A percentile compares a stretch with the other conserved stretches of the same genome.
Evolutionary conservation across 192 early-diverging fungal species (phyloP).

Genomic region (Coemansia sp.): DNA sequence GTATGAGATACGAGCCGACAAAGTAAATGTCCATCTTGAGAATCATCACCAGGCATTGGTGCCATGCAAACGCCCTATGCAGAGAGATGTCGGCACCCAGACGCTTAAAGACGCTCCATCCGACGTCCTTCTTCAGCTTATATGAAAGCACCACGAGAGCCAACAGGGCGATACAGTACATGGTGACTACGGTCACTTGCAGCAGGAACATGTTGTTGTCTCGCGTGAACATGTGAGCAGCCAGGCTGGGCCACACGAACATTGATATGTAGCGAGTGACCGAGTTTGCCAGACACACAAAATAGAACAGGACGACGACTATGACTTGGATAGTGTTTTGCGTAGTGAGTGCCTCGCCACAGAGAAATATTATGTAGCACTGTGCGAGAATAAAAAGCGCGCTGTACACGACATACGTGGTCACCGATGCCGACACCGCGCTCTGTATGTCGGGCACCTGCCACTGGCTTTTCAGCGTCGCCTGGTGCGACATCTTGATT

Average conservation of each 20-base stretch:
- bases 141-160: conserved; percentile 35
- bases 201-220: conserved; percentile 40
- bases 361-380: conserved; percentile 42
- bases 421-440: conserved; percentile 36
- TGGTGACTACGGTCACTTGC: conserved; percentile 34
- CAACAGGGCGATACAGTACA: conserved; percentile 26
- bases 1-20: conserved; percentile 46
- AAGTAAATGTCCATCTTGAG: conserved; percentile 52
- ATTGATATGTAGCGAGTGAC: conserved; percentile 31
- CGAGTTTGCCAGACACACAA: conserved; percentile 30
- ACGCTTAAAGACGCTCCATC: conserved; percentile 53
- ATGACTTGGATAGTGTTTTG: conserved; percentile 50
- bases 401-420: conserved; percentile 47
- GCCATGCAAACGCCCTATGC: conserved; percentile 48
- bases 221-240: conserved; percentile 35
- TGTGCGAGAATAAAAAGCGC: conserved; percentile 49
- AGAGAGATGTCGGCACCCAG: conserved; percentile 50
- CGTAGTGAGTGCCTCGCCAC: conserved; percentile 36
- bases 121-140: conserved; percentile 53
- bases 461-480: conserved; percentile 24
- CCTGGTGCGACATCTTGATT: conserved; percentile 11
- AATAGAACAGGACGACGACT: conserved; percentile 43
- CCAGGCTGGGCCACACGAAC: conserved; percentile 33
- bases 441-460: conserved; percentile 33
- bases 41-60: conserved; percentile 44